phyloP scores from a whole-genome alignment of 1,284 basidiomycete genomes.

The Leccinum fuscescens region DNA sequence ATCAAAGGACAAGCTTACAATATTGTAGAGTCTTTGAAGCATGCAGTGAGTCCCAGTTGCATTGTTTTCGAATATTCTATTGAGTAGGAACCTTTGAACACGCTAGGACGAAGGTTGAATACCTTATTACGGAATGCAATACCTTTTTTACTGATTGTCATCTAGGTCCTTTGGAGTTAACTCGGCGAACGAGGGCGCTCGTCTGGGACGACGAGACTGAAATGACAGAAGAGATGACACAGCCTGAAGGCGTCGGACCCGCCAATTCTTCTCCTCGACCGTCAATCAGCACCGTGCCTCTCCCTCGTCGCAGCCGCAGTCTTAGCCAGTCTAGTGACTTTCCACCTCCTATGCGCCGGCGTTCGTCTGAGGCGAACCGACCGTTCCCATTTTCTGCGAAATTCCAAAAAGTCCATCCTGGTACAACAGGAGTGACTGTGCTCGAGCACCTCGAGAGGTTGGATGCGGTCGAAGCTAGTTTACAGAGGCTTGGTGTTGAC shows the following conservation, averaged over 20 bases:
- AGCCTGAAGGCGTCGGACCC: conserved; percentile 36
- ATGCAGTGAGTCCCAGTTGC: conserved; percentile 46
- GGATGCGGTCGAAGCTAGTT: conserved; percentile 75
- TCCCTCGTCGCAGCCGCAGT: conserved; percentile 57
- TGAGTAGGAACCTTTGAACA: conserved; percentile 3
- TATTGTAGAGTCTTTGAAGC: conserved; percentile 78
- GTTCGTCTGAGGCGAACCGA: conserved; percentile 61
- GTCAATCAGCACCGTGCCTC: conserved; percentile 62
- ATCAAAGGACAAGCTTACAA: conserved; percentile 93
- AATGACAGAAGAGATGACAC: conserved; percentile 54
- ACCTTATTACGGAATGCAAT: conserved; percentile 39
- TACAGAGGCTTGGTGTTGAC: conserved; percentile 66
- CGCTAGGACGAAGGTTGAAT: conserved; percentile 34
- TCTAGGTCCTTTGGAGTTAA: conserved; percentile 79
- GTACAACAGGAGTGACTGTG: conserved; percentile 75
- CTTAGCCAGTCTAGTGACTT: conserved; percentile 63
- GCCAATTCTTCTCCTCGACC: conserved; percentile 50
- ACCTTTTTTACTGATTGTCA: conserved; percentile 13
- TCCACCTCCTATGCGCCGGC: conserved; percentile 66
- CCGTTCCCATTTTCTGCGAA: conserved; percentile 79
- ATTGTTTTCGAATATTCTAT: background rate
- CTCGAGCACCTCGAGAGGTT: conserved; percentile 79
- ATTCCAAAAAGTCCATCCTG: conserved; percentile 75
- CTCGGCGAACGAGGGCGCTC: conserved; percentile 71
- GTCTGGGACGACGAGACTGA: conserved; percentile 87